Conservation (phyloP, 2,329 filamentous ascomycete species). For the Dendryphion nanum region DNA sequence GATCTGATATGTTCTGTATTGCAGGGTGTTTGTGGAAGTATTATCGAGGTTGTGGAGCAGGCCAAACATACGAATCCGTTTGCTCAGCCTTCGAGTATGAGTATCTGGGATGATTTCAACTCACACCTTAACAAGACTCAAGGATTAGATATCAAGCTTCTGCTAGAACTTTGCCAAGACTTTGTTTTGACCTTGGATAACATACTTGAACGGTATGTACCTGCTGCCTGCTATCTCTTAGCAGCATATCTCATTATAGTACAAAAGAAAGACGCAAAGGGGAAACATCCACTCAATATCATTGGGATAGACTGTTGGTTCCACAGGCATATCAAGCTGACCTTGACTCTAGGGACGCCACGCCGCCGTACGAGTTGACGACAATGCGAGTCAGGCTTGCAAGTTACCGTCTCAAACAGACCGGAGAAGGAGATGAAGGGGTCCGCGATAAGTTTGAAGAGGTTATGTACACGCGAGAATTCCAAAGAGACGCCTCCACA, state of each 20-base stretch:
- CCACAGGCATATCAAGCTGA: no score
- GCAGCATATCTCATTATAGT: no score
- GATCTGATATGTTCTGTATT: constrained; percentile 24
- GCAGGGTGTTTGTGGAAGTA: constrained; percentile 17
- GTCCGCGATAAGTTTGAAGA: constrained; percentile 22
- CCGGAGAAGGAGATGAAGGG: constrained; percentile 11
- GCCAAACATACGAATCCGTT: constrained; percentile 13
- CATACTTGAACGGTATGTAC: constrained; percentile 12
- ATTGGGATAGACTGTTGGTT: not conserved
- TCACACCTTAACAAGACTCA: constrained; percentile 16
- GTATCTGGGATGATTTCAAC: constrained; percentile 27
- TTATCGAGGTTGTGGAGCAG: constrained; percentile 21
- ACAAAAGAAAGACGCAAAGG: no score
- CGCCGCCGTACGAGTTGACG: constrained; percentile 15
- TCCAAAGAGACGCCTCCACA: constrained; percentile 12
- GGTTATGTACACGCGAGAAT: constrained; percentile 23
- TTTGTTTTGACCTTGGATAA: constrained; percentile 22
- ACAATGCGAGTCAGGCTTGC: constrained; percentile 18
- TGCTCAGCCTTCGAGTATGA: constrained; percentile 6
- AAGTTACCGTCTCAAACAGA: constrained; percentile 18
- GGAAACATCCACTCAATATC: not conserved
- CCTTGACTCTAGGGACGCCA: constrained; percentile 7
- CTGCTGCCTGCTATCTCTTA: no score
- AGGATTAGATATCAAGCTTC: constrained; percentile 12
- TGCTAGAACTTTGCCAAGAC: constrained; percentile 20